phyloP scores from a whole-genome alignment of 305 asterid species.

The Withania somnifera region DNA sequence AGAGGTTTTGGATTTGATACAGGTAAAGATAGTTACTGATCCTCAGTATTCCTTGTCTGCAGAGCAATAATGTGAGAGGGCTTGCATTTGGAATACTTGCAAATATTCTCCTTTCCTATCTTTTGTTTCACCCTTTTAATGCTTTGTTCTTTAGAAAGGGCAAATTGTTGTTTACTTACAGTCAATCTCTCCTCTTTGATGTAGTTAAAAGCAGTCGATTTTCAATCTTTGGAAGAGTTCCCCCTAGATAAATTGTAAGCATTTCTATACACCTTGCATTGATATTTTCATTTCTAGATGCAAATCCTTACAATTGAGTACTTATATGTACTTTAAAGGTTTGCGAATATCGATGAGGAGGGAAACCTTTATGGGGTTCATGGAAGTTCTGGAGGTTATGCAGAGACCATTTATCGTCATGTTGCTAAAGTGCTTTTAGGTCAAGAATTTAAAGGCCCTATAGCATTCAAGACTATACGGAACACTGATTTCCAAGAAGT shows the following conservation, averaged over 20 bases:
- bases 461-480: conserved; percentile 58
- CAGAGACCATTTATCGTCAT: conserved; percentile 69
- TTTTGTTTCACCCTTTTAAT: background rate
- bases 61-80: background rate
- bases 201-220: conserved; percentile 70
- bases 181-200: conserved; percentile 5
- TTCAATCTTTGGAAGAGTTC: conserved; percentile 63
- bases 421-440: conserved; percentile 60
- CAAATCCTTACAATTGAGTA: background rate
- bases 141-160: background rate
- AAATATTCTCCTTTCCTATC: background rate
- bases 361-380: conserved; percentile 59
- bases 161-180: background rate
- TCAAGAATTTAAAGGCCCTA: conserved; percentile 58
- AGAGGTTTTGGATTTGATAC: conserved; percentile 77
- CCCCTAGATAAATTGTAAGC: conserved; percentile 78
- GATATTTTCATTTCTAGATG: background rate
- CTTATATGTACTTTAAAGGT: conserved; percentile 24
- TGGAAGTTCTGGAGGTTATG: conserved; percentile 96
- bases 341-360: conserved; percentile 60
- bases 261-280: background rate
- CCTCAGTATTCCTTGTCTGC: background rate
- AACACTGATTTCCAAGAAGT: conserved; percentile 88
- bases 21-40: conserved; percentile 31
- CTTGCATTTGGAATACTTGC: background rate